These are phyloP conservation scores for Starmerella vaccinii DNA, from an alignment of 805 yeast genomes.

Conservation along the genomic window DNA sequence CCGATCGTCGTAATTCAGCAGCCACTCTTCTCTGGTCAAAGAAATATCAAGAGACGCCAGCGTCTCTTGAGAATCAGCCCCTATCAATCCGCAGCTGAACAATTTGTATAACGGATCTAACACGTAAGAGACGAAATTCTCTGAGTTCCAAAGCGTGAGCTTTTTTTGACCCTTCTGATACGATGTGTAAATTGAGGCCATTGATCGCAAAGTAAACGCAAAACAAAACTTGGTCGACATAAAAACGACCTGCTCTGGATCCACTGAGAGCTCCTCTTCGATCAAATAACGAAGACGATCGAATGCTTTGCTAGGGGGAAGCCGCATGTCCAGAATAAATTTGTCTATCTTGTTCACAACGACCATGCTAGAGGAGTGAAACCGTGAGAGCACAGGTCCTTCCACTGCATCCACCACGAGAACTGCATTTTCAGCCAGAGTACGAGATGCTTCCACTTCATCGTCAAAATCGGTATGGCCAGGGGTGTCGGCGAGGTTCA, in stretches of 20 bases:
- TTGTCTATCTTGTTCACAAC: slow-evolving; percentile 78
- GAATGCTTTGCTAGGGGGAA: slow-evolving; percentile 67
- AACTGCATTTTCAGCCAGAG: slow-evolving; percentile 54
- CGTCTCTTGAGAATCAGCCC: slow-evolving; percentile 36
- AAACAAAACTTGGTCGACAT: slow-evolving; percentile 55
- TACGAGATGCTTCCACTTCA: slow-evolving; percentile 51
- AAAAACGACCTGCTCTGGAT: slow-evolving; percentile 61
- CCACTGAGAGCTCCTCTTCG: slow-evolving; percentile 38
- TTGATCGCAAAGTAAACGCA: slow-evolving; percentile 57
- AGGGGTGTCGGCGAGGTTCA: slow-evolving; percentile 75
- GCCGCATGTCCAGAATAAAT: slow-evolving; percentile 62
- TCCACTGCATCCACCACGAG: slow-evolving; percentile 78
- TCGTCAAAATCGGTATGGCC: slow-evolving; percentile 83
- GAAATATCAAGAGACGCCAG: slow-evolving; percentile 39
- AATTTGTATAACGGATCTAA: slow-evolving; percentile 75
- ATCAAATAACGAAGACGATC: slow-evolving; percentile 52
- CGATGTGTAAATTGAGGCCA: slow-evolving; percentile 42
- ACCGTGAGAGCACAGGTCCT: slow-evolving; percentile 50
- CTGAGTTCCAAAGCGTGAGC: slow-evolving; percentile 65
- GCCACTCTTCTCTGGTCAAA: slow-evolving; percentile 4
- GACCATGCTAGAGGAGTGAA: slow-evolving; percentile 34
- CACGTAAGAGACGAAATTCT: slow-evolving; percentile 47
- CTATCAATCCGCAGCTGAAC: slow-evolving; percentile 48
- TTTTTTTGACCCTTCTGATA: slow-evolving; percentile 30
- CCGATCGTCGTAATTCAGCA: slow-evolving; percentile 2